Evolutionary conservation across 177 flowering plant genomes (phyloP).

Genomic region (Vitis hybrid): DNA sequence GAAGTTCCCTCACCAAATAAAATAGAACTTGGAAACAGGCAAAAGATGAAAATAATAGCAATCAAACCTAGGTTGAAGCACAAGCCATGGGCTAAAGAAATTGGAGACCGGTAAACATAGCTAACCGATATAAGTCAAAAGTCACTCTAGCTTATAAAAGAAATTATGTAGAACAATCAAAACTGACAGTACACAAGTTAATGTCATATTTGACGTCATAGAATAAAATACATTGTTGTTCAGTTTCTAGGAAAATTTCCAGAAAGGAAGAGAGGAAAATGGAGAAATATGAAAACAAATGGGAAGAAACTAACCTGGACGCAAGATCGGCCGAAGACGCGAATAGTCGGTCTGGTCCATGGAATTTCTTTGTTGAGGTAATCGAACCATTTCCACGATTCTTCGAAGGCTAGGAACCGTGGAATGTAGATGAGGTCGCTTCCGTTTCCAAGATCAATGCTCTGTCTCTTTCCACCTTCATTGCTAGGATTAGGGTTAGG

Average conservation of each 20-base stretch:
- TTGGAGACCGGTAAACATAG: too few relatives aligned
- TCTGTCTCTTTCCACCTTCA: constrained; percentile 9
- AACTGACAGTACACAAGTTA: too few relatives aligned
- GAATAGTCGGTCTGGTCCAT: constrained; percentile 86
- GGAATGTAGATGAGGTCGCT: constrained; percentile 69
- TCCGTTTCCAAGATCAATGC: constrained; percentile 64
- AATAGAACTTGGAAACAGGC: too few relatives aligned
- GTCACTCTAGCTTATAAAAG: too few relatives aligned
- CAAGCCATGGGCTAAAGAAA: too few relatives aligned
- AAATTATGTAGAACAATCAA: too few relatives aligned
- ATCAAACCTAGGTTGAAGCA: too few relatives aligned
- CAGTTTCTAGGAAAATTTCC: not conserved
- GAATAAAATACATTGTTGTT: too few relatives aligned
- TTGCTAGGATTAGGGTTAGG: constrained; percentile 2
- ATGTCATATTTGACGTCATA: too few relatives aligned
- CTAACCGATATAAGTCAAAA: too few relatives aligned
- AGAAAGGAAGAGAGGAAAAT: not conserved
- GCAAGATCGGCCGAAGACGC: constrained; percentile 74
- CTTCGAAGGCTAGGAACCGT: constrained; percentile 43
- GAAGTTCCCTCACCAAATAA: too few relatives aligned
- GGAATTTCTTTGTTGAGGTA: constrained; percentile 78
- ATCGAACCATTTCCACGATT: constrained; percentile 65
- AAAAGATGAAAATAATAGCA: too few relatives aligned
- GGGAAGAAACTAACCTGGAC: constrained; percentile 50
- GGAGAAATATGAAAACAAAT: not conserved